A percentile compares a stretch with the other conserved stretches of the same genome.
phyloP scores from a whole-genome alignment of 257 asterid genomes.

The Nyctanthes arbortristis region DNA sequence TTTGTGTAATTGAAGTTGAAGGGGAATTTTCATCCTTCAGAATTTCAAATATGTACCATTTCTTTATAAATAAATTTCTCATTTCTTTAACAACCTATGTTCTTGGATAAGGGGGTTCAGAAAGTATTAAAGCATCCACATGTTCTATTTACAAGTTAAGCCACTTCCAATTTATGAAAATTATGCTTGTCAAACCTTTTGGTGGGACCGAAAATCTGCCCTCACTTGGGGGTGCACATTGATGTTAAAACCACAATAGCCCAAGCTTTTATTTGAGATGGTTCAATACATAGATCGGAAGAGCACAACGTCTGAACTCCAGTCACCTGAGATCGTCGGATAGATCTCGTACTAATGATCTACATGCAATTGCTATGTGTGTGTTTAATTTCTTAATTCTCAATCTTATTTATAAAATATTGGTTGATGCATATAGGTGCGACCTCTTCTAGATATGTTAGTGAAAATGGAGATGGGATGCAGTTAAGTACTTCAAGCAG shows the following conservation, averaged over 20 bases:
- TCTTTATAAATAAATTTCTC: background rate
- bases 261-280: background rate
- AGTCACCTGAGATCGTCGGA: background rate
- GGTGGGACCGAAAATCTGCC: background rate
- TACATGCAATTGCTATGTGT: background rate
- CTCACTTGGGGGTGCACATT: background rate
- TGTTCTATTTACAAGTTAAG: background rate
- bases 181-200: background rate
- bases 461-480: constrained; percentile 47
- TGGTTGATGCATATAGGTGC: constrained; percentile 27
- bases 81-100: background rate
- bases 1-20: background rate
- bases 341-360: background rate
- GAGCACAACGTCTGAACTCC: background rate
- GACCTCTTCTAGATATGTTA: constrained; percentile 40
- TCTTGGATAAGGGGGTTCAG: background rate
- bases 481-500: constrained; percentile 43
- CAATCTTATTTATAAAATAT: background rate
- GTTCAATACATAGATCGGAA: background rate
- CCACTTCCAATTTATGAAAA: background rate
- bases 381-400: constrained; percentile 1
- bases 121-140: background rate
- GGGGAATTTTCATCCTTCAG: background rate
- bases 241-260: background rate
- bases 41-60: background rate